phyloP scores from a whole-genome alignment of 768 basidiomycete species.

The Trametopsis cervina region DNA sequence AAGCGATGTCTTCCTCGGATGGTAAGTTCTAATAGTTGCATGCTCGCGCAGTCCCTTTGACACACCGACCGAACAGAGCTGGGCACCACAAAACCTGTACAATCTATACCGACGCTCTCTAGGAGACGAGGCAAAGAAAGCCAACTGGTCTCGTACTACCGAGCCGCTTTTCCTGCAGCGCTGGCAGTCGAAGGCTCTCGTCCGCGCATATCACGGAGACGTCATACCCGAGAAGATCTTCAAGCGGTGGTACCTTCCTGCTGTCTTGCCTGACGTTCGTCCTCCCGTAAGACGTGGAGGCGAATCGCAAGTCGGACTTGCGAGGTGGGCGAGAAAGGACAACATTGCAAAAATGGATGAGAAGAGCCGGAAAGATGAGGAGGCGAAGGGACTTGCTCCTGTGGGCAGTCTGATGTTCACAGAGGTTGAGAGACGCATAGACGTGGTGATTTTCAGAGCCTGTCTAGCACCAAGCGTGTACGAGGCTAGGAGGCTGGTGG shows the following conservation, averaged over 20 bases:
- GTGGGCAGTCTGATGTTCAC: slow-evolving; percentile 93
- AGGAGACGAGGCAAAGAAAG: slow-evolving; percentile 35
- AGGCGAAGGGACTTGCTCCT: slow-evolving; percentile 70
- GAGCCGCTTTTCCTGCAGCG: slow-evolving; percentile 84
- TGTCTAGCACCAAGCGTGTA: slow-evolving; percentile 89
- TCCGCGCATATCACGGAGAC: slow-evolving; percentile 95
- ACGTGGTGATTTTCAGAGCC: slow-evolving; percentile 84
- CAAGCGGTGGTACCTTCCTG: slow-evolving; percentile 92
- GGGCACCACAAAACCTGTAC: slow-evolving; percentile 84
- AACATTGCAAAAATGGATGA: slow-evolving; percentile 38
- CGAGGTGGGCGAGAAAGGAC: slow-evolving; percentile 46
- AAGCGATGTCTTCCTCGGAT: slow-evolving; percentile 69
- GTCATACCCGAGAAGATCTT: slow-evolving; percentile 88
- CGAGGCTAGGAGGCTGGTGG: slow-evolving; percentile 78
- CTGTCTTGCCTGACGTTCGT: slow-evolving; percentile 78
- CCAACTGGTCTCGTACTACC: slow-evolving; percentile 50
- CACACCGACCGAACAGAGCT: slow-evolving; percentile 51
- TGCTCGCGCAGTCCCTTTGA: neutral
- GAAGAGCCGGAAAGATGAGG: slow-evolving; percentile 40
- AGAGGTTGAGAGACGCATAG: slow-evolving; percentile 91
- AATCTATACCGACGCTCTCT: slow-evolving; percentile 79
- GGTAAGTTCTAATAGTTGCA: slow-evolving; percentile 34
- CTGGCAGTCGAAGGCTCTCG: slow-evolving; percentile 79
- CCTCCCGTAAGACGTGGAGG: slow-evolving; percentile 37
- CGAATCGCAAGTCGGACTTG: slow-evolving; percentile 40